A percentile compares a stretch with the other conserved stretches of the same genome.
These are phyloP conservation scores for Suhomyces atakaporum DNA, from an alignment of 1,139 yeast genomes.

Conservation along the genomic window DNA sequence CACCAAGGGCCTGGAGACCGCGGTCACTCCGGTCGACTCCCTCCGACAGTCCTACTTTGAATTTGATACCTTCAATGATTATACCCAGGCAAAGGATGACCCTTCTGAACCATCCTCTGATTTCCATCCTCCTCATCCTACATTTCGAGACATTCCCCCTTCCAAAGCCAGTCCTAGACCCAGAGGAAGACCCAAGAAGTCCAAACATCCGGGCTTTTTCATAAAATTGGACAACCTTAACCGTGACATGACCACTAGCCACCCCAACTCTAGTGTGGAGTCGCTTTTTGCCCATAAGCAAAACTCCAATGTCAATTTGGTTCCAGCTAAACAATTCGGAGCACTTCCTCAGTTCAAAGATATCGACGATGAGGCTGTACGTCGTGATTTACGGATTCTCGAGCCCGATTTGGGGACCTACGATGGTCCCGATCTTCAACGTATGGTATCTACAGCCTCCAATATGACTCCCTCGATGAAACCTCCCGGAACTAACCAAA, in stretches of 20 bases:
- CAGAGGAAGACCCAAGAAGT: slow-evolving; percentile 13
- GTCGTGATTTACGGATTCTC: slow-evolving; percentile 16
- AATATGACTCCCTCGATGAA: slow-evolving; percentile 44
- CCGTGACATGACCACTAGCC: slow-evolving; percentile 1
- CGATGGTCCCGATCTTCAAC: slow-evolving; percentile 14
- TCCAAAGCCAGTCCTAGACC: slow-evolving; percentile 6
- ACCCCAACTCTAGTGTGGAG: slow-evolving; percentile 8
- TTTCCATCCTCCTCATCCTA: not conserved
- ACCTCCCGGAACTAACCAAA: slow-evolving; percentile 37
- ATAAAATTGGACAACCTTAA: slow-evolving; percentile 17
- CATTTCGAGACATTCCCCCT: not conserved
- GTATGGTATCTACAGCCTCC: slow-evolving; percentile 15
- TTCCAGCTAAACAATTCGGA: slow-evolving; percentile 10
- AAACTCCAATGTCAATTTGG: not conserved
- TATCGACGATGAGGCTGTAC: slow-evolving; percentile 7
- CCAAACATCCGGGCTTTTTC: slow-evolving; percentile 17
- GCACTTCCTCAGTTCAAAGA: slow-evolving; percentile 8
- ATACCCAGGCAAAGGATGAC: not conserved
- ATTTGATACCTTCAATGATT: slow-evolving; percentile 3
- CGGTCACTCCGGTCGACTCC: slow-evolving; percentile 4
- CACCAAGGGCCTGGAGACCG: slow-evolving; percentile 2
- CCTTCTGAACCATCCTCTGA: too few relatives aligned
- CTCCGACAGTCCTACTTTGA: slow-evolving; percentile 8
- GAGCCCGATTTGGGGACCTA: slow-evolving; percentile 25
- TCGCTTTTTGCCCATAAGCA: slow-evolving; percentile 10